Percentiles rank a stretch among this genome's conserved stretches.
Evolutionary conservation across 1,284 basidiomycete species (phyloP).

Genomic region (Leccinum subfulvum): DNA sequence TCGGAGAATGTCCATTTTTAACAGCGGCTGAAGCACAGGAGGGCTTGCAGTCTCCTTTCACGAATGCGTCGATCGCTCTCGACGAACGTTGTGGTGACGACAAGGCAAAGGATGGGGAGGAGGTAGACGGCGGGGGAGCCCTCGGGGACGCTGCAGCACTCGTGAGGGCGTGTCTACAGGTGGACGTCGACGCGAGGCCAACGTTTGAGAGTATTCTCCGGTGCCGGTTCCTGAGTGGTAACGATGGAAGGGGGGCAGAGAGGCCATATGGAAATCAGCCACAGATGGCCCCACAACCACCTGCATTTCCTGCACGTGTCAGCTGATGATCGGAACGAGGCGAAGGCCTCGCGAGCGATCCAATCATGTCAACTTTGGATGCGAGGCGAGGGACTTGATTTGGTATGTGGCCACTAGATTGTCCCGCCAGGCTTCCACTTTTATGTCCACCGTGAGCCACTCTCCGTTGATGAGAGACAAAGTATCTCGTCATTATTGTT

Average conservation of each 20-base stretch:
- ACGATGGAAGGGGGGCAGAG: constrained; percentile 58
- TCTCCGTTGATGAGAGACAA: constrained; percentile 10
- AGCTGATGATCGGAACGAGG: constrained; percentile 23
- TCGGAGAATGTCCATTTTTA: constrained; percentile 94
- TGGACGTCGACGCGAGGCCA: constrained; percentile 73
- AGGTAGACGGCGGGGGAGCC: constrained; percentile 76
- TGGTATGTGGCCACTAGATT: constrained; percentile 15
- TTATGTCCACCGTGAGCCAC: constrained; percentile 10
- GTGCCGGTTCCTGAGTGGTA: constrained; percentile 74
- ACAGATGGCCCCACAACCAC: constrained; percentile 28
- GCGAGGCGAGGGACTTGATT: constrained; percentile 2
- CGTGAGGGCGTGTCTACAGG: constrained; percentile 75
- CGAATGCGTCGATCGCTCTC: constrained; percentile 67
- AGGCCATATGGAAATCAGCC: constrained; percentile 30
- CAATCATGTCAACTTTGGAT: constrained; percentile 4
- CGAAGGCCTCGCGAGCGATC: constrained; percentile 30
- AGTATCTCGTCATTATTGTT: constrained; percentile 9
- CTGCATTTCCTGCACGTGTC: constrained; percentile 32
- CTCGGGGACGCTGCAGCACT: constrained; percentile 79
- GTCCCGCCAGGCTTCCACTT: constrained; percentile 6
- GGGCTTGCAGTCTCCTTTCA: constrained; percentile 72
- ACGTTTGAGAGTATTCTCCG: constrained; percentile 78
- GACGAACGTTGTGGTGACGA: constrained; percentile 75
- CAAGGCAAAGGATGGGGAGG: constrained; percentile 68
- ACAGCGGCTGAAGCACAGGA: constrained; percentile 82